Base-by-base conservation (phyloP, 2,329 filamentous ascomycete species). In the Fusarium armeniacum region DNA sequence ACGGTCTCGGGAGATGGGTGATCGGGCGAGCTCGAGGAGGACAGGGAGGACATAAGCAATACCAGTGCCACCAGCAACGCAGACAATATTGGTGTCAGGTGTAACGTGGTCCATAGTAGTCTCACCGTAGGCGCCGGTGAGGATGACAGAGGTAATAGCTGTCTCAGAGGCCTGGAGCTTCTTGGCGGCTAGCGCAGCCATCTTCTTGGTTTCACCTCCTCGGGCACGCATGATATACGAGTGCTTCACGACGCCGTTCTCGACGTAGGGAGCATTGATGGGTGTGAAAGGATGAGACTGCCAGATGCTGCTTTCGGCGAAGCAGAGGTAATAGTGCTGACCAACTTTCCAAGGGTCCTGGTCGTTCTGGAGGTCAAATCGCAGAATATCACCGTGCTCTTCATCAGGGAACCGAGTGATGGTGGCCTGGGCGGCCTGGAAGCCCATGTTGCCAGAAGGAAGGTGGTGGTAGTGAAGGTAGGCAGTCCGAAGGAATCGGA, bases 221-320 rank as follows among this genome's bases (percentile, higher is more conserved):
- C 87, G 87, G 6, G 86, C 86, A 6, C 88, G 82, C 62, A 90
- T 80, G 50, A 89, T 82, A 70, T 89, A 89, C 18, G 84, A 83
- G 68, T 89, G 86, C 40, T 79, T 78, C 12, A 86, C 82, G 3
- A 75, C 68, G 1, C 82, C 78, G 55, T 80, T 75, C 22, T 76
- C 73, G 0, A 81, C 76, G 9, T 79, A 71, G 0, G 88, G 89
- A 0, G 86, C 76, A 56, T 85, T 89, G 11, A 89, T 80, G 0
- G 89, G 87, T 0, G 90, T 92, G 74, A 93, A 91, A 0, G 91
- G 91, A 72, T 93, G 91, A 0, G 88, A 89, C 77, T 93, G 90
- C 89, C 90, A 92, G 71, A 93, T 84, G 71, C 85, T 90, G 33
- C 87, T 81, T 64, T 89, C 85, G 0, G 88, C 82, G 72, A 93